phyloP scores from a whole-genome alignment of 768 basidiomycete species.

The Tricholoma sp. region DNA sequence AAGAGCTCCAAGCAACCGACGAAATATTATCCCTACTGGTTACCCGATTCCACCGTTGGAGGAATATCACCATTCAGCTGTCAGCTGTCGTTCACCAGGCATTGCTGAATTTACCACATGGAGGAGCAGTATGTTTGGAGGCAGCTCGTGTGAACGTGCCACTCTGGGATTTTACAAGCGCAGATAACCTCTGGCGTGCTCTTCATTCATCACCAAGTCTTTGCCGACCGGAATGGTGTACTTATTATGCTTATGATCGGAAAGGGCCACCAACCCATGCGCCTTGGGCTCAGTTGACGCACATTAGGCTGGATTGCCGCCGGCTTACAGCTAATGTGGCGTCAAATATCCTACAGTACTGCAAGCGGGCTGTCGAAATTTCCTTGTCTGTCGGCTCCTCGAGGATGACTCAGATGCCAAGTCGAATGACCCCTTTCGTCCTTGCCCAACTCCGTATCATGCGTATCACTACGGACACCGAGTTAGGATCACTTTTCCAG shows the following conservation, averaged over 20 bases:
- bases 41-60: too few species aligned
- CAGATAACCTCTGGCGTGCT: background rate
- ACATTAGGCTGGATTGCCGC: background rate
- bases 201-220: too few species aligned
- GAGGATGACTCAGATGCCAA: too few species aligned
- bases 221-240: background rate
- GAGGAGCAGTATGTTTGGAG: background rate
- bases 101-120: too few species aligned
- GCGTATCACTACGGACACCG: background rate
- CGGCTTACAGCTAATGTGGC: too few species aligned
- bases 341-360: background rate
- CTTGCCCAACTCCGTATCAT: background rate
- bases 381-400: background rate
- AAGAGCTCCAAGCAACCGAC: background rate
- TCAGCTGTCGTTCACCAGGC: too few species aligned
- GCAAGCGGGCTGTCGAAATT: background rate
- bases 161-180: background rate
- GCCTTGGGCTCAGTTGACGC: conserved; percentile 4
- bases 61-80: too few species aligned
- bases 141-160: background rate
- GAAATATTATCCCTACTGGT: background rate
- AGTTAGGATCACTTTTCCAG: background rate
- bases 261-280: background rate
- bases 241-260: background rate
- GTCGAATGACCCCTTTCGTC: background rate